Evolutionary conservation across 2,329 filamentous ascomycete species (phyloP), one percentile per base, ranked within the genome.

Genomic region (Zymoseptoria passerinii): DNA sequence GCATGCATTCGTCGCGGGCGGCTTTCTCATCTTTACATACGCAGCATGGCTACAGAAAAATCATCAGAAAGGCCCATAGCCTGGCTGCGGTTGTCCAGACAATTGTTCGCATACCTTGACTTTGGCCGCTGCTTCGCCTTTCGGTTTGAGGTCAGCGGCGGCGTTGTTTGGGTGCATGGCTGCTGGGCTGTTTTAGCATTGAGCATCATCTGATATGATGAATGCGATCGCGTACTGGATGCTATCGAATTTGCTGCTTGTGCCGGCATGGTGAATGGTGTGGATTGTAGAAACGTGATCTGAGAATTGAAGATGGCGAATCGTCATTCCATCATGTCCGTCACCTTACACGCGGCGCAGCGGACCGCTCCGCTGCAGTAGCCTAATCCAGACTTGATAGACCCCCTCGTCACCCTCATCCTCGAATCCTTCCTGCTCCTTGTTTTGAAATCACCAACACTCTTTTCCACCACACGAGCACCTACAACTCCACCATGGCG

Each of bases 21-120:
- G 89, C 81, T 76, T 99, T 99, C 75, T 99, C 91, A 50, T 94
- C 85, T 73, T 92, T 96, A 84, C 94, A 99, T 28, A 97, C 94
- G 73, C 94, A 97, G 83, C 94, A 97, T 50, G 92, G 92, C 90
- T 96, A 48, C 10, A 1, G 19, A 9, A 2, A 13, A 10, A 55
- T 63, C 52, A 61, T 58, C 29, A 2, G 18, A 20, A 35, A 27
- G 50, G 50, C 16, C 16, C 13, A 44, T n/a, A 3, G 13, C 2
- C 35, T 13, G n/a, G 35, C n/a, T 16, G 35, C 7, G 35, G 35
- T 44, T 13, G 35, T 44, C 16, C 35, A 44, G 35, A 16, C 10
- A 16, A 16, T n/a, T 13, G 4, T 44, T n/a, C 35, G 29, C 28
- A 35, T 69, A 76, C 76, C 73, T 78, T 78, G 28, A 73, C 70